Conservation (phyloP, 2,329 filamentous ascomycete genomes). For the Colletotrichum tropicicola region DNA sequence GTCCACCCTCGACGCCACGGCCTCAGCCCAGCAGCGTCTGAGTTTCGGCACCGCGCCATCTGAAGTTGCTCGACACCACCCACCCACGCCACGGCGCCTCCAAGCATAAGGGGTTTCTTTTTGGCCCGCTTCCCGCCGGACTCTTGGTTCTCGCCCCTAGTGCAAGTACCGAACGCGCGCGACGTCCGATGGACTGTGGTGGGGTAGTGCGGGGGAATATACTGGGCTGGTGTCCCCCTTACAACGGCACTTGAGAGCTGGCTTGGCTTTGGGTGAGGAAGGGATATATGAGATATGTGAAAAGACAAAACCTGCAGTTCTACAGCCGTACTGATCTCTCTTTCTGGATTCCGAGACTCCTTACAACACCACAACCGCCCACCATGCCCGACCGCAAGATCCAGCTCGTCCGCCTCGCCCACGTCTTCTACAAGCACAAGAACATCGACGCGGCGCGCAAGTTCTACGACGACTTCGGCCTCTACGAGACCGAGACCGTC, state of each 20-base stretch:
- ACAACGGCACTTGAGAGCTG: background rate
- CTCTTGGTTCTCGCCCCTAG: background rate
- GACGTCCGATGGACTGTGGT: slow-evolving; percentile 26
- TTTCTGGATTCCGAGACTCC: background rate
- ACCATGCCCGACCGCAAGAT: slow-evolving; percentile 37
- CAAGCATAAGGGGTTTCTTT: background rate
- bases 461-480: slow-evolving; percentile 60
- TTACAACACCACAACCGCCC: background rate
- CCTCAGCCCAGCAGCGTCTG: slow-evolving; percentile 12
- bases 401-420: slow-evolving; percentile 48
- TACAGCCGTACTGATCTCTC: no score
- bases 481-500: slow-evolving; percentile 46
- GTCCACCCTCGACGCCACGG: slow-evolving; percentile 10
- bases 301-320: no score
- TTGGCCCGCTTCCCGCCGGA: background rate
- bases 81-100: background rate
- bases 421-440: slow-evolving; percentile 58
- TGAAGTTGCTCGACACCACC: background rate
- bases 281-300: background rate
- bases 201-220: slow-evolving; percentile 29
- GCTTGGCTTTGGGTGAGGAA: background rate
- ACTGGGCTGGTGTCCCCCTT: slow-evolving; percentile 10
- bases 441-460: slow-evolving; percentile 49
- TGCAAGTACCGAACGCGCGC: slow-evolving; percentile 25
- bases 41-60: slow-evolving; percentile 23